Base-by-base conservation (phyloP, 352 stramenopile genomes). In the Phytophthora palmivora region DNA sequence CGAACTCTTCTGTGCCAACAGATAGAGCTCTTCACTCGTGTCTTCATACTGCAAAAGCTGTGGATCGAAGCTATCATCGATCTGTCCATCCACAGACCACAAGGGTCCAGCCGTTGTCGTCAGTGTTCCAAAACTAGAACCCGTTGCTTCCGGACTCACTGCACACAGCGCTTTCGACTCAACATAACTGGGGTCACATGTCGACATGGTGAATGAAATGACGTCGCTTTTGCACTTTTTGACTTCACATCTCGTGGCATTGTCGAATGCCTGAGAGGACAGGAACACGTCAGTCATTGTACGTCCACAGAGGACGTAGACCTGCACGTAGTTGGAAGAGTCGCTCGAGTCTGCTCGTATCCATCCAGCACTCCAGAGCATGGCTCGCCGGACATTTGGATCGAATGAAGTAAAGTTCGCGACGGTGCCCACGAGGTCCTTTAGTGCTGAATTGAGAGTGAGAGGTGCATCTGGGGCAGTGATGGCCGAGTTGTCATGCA, bases 221-320 rank as follows among this genome's bases (percentile, higher is more conserved):
- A 74, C 48, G 55, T 65, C 67, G 32, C 42, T 50, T 56, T 81
- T 81, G 66, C 72, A 82, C 24, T 7, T 51, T 16, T 66, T 66
- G 47, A 80, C 26, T 0, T 21, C 3, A 28, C 74, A 83, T 12
- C 5, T 11, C 2, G 41, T 51, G 1, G 16, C 5, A 15, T 71
- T 63, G 22, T 66, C 61, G 24, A 82, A 64, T 5, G 59, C n/a
- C 4, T 30, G 8, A 0, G 53, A 9, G 0, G 33, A 26, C n/a
- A 59, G 60, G 42, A 84, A 76, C 30, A 76, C 59, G 52, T 73
- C 72, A 45, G 62, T 69, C 72, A 84, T 84, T n/a, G 65, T 77
- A 26, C 58, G 62, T 0, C 61, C 72, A 30, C 74, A 82, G 7
- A 58, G 52, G 24, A 84, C 75, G 45, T 78, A 76, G 9, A 82